phyloP scores from a whole-genome alignment of 2,329 filamentous ascomycete genomes.

The Neocatenulostroma microsporum region DNA sequence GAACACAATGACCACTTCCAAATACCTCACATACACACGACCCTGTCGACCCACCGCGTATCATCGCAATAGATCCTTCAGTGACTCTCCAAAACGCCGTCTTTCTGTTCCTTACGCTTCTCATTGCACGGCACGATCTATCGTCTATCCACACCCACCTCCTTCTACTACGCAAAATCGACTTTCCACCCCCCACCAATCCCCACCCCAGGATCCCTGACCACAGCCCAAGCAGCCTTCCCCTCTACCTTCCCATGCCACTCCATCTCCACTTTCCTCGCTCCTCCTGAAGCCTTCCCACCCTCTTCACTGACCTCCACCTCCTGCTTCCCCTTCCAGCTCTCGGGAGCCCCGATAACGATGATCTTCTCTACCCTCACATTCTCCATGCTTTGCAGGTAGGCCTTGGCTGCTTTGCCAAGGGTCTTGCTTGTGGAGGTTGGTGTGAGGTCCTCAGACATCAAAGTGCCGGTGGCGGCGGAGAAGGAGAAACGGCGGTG shows the following conservation, averaged over 20 bases:
- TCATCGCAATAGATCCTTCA: too few relatives aligned
- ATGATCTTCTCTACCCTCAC: conserved; percentile 80
- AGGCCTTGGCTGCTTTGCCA: conserved; percentile 64
- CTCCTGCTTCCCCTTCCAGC: conserved; percentile 60
- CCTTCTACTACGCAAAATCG: conserved; percentile 35
- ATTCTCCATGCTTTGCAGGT: conserved; percentile 68
- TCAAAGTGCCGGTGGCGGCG: conserved; percentile 49
- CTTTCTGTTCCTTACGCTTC: too few relatives aligned
- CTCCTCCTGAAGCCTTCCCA: conserved; percentile 33
- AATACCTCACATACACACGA: too few relatives aligned
- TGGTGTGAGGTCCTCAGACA: conserved; percentile 56
- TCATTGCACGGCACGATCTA: neutral
- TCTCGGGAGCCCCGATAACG: conserved; percentile 66
- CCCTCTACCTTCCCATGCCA: conserved; percentile 48
- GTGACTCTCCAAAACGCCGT: too few relatives aligned
- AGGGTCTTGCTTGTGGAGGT: conserved; percentile 49
- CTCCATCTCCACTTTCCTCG: conserved; percentile 49
- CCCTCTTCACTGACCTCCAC: conserved; percentile 57
- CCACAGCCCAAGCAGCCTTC: conserved; percentile 55
- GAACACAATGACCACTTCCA: too few relatives aligned
- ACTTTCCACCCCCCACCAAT: conserved; percentile 59
- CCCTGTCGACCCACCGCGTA: too few relatives aligned
- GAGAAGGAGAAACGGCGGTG: conserved; percentile 69
- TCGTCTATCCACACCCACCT: neutral
- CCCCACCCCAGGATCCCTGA: conserved; percentile 55